These are phyloP conservation scores for Aspergillus haitiensis DNA, from an alignment of 495 filamentous ascomycete species.

Conservation along the genomic window DNA sequence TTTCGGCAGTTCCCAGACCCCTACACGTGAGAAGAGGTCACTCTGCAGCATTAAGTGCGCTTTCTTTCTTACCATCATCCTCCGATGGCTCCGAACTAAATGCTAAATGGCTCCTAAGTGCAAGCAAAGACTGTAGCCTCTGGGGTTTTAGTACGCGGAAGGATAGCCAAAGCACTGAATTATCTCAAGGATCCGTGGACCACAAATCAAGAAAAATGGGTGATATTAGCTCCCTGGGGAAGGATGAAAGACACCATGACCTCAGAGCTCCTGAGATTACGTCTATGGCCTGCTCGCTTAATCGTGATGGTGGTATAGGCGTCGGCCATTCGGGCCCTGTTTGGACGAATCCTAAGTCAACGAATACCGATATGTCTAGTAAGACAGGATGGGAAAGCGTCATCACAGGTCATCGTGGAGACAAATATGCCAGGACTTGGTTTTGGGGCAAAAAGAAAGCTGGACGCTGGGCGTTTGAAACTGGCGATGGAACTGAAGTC, in stretches of 20 bases:
- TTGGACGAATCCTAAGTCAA: conserved; percentile 69
- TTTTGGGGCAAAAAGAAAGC: conserved; percentile 94
- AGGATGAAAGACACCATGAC: conserved; percentile 23
- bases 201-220: conserved; percentile 80
- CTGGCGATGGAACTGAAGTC: conserved; percentile 78
- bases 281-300: conserved; percentile 83
- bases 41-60: conserved; percentile 73
- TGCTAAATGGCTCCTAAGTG: conserved; percentile 94
- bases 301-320: conserved; percentile 90
- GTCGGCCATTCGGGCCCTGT: conserved; percentile 66
- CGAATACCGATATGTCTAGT: conserved; percentile 59
- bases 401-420: conserved; percentile 86
- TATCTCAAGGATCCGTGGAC: conserved; percentile 82
- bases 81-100: conserved; percentile 84
- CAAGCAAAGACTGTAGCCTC: conserved; percentile 80
- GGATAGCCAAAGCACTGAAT: conserved; percentile 89
- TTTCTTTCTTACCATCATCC: conserved; percentile 79
- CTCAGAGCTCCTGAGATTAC: conserved; percentile 89
- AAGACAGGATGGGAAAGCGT: conserved; percentile 95
- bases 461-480: conserved; percentile 90
- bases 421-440: conserved; percentile 87
- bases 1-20: conserved; percentile 78
- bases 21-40: conserved; percentile 86
- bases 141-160: conserved; percentile 95
- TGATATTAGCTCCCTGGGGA: neutral